A percentile compares a stretch with the other conserved stretches of the same genome.
Evolutionary conservation across 495 filamentous ascomycete species (phyloP).

Genomic region (Coniosporium apollinis): DNA sequence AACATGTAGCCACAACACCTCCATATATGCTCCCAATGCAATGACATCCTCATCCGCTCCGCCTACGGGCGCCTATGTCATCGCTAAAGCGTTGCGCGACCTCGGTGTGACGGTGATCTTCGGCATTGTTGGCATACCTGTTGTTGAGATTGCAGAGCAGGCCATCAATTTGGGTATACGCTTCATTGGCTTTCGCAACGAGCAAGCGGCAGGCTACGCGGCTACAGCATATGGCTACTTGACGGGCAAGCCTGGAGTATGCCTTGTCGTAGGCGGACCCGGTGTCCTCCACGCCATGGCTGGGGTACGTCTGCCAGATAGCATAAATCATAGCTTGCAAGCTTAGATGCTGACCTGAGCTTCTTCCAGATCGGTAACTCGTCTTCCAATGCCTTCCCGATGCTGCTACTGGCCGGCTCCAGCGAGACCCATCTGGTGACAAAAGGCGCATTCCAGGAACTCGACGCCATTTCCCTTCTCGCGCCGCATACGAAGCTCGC

Average conservation of each 20-base stretch:
- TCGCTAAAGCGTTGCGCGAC: conserved; percentile 38
- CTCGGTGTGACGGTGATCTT: conserved; percentile 43
- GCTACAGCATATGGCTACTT: conserved; percentile 49
- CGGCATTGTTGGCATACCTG: conserved; percentile 48
- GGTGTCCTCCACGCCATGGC: conserved; percentile 47
- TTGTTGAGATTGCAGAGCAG: conserved; percentile 48
- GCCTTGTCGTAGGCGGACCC: conserved; percentile 47
- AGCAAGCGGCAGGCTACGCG: conserved; percentile 48
- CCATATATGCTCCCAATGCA: too few relatives aligned
- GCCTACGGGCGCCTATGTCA: conserved; percentile 34
- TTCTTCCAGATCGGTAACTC: conserved; percentile 34
- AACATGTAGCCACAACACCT: too few relatives aligned
- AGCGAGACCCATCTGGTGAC: conserved; percentile 36
- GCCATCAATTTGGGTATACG: conserved; percentile 44
- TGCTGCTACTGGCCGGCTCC: conserved; percentile 42
- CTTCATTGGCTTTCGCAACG: conserved; percentile 50
- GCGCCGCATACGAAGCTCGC: conserved; percentile 42
- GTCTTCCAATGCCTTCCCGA: conserved; percentile 39
- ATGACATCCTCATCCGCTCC: too few relatives aligned
- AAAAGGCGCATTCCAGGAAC: conserved; percentile 45
- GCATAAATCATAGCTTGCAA: not conserved
- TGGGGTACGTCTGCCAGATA: conserved; percentile 29
- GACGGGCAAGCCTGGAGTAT: conserved; percentile 43
- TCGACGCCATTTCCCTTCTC: conserved; percentile 41
- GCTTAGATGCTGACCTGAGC: not conserved